phyloP scores from a whole-genome alignment of 129 eudicot genomes.

The Flaveria sonorensis region DNA sequence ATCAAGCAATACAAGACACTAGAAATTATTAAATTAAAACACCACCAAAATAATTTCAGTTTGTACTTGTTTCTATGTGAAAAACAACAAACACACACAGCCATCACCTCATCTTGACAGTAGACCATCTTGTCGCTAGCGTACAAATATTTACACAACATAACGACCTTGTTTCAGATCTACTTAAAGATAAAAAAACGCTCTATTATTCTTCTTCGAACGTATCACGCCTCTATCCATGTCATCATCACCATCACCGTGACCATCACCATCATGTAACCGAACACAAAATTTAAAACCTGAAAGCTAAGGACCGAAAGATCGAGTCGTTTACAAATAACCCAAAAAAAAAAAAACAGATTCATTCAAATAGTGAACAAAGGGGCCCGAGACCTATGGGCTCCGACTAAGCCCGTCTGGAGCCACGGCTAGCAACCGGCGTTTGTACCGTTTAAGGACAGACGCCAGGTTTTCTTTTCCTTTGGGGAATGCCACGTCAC shows the following conservation, averaged over 20 bases:
- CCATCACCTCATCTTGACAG: conserved; percentile 31
- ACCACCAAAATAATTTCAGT: conserved; percentile 15
- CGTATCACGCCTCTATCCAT: neutral
- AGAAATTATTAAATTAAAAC: conserved; percentile 20
- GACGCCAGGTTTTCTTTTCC: conserved; percentile 92
- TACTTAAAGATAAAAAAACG: conserved; percentile 35
- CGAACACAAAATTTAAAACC: conserved; percentile 32
- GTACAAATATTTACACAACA: conserved; percentile 43
- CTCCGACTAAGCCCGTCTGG: conserved; percentile 48
- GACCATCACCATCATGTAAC: neutral
- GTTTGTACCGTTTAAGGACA: conserved; percentile 88
- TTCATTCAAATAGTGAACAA: conserved; percentile 26
- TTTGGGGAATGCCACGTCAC: conserved; percentile 91
- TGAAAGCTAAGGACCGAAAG: conserved; percentile 25
- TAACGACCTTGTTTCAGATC: conserved; percentile 36
- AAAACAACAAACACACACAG: conserved; percentile 22
- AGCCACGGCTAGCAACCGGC: conserved; percentile 61
- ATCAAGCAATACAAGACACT: neutral
- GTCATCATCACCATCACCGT: neutral
- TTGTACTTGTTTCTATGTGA: conserved; percentile 24
- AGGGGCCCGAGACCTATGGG: conserved; percentile 41
- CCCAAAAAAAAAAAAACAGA: conserved; percentile 18
- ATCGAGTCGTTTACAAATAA: conserved; percentile 24
- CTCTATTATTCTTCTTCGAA: conserved; percentile 34
- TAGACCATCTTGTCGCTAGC: conserved; percentile 40